phyloP scores from a whole-genome alignment of 345 rosid species.

The Rubroshorea leprosula region DNA sequence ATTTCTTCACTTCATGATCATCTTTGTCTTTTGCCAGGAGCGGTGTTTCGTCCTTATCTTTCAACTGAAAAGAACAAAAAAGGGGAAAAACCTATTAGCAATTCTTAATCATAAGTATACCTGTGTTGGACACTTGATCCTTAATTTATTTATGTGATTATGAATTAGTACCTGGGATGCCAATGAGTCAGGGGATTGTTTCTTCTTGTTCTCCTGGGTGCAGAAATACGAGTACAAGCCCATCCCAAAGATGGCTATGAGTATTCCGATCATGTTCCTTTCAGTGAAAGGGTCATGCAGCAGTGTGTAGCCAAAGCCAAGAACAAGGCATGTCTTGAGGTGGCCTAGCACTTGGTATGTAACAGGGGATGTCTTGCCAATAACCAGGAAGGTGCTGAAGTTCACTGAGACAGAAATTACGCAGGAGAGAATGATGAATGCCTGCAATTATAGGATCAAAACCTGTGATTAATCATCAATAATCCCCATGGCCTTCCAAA shows the following conservation, averaged over 20 bases:
- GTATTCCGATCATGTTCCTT: conserved; percentile 81
- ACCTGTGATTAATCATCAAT: not conserved
- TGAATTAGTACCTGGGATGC: conserved; percentile 45
- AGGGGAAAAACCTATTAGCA: too few species aligned
- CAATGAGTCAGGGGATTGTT: conserved; percentile 53
- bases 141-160: too few species aligned
- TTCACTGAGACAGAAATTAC: conserved; percentile 89
- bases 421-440: conserved; percentile 77
- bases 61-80: conserved; percentile 53
- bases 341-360: conserved; percentile 98
- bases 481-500: too few species aligned
- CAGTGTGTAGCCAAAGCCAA: conserved; percentile 79
- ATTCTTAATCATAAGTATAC: too few species aligned
- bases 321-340: conserved; percentile 92
- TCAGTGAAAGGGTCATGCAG: conserved; percentile 85
- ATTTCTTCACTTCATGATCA: conserved; percentile 62
- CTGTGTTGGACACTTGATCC: too few species aligned
- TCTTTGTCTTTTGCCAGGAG: conserved; percentile 64
- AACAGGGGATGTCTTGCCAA: conserved; percentile 98
- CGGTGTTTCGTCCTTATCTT: conserved; percentile 74
- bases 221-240: conserved; percentile 88
- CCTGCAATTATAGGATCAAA: conserved; percentile 36
- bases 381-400: conserved; percentile 94
- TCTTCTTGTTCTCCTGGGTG: conserved; percentile 71
- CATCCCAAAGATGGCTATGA: conserved; percentile 86